Percentiles rank a stretch among this genome's conserved stretches.
phyloP scores from a whole-genome alignment of 306 rosid species.

The Gleditsia sinensis region DNA sequence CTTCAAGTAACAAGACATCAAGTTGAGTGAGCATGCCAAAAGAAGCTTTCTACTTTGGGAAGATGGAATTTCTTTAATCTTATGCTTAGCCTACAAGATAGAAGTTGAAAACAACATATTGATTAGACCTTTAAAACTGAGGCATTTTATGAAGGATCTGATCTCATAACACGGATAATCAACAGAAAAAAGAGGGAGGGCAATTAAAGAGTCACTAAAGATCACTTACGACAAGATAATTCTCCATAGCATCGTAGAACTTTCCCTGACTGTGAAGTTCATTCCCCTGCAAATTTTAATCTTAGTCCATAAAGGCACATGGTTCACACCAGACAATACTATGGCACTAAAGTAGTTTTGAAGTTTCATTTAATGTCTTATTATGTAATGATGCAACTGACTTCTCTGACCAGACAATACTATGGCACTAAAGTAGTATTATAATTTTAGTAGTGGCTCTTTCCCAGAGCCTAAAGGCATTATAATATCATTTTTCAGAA shows the following conservation, averaged over 20 bases:
- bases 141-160: background rate
- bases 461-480: background rate
- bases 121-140: background rate
- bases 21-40: constrained; percentile 92
- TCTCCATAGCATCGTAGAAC: constrained; percentile 70
- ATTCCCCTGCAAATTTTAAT: constrained; percentile 72
- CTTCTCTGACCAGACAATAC: constrained; percentile 13
- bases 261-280: constrained; percentile 81
- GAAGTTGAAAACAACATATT: constrained; percentile 29
- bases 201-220: constrained; percentile 20
- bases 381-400: background rate
- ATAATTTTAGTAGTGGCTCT: constrained; percentile 1
- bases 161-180: background rate
- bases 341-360: too few species aligned
- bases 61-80: constrained; percentile 66
- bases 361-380: background rate
- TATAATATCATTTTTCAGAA: background rate
- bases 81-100: constrained; percentile 84
- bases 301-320: constrained; percentile 34
- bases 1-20: constrained; percentile 97
- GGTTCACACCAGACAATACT: too few species aligned
- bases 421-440: background rate
- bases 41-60: constrained; percentile 69
- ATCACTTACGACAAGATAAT: constrained; percentile 74
- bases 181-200: background rate